These are phyloP conservation scores for Cladosporium oxysporum DNA, from an alignment of 2,329 filamentous ascomycete species.

Conservation along the genomic window DNA sequence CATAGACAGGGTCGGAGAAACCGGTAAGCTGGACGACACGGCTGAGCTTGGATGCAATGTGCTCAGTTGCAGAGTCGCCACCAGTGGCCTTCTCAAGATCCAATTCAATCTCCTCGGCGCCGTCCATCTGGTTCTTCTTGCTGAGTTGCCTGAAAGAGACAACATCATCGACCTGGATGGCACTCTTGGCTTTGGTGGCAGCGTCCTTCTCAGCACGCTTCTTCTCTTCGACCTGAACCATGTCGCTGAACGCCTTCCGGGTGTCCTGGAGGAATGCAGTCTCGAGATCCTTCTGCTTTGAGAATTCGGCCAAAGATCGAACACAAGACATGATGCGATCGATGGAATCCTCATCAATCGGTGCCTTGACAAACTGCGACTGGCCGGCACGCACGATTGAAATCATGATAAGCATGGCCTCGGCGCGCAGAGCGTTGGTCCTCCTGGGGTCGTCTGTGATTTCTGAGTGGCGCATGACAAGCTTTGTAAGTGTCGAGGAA, in stretches of 20 bases:
- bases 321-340: conserved; percentile 98
- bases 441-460: conserved; percentile 82
- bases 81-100: conserved; percentile 94
- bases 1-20: conserved; percentile 97
- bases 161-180: conserved; percentile 93
- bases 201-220: conserved; percentile 96
- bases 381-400: conserved; percentile 97
- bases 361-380: conserved; percentile 96
- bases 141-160: conserved; percentile 89
- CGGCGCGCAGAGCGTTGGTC: conserved; percentile 90
- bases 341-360: conserved; percentile 97
- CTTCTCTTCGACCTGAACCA: conserved; percentile 97
- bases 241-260: conserved; percentile 89
- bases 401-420: conserved; percentile 99
- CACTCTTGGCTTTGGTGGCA: conserved; percentile 86
- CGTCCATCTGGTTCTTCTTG: conserved; percentile 83
- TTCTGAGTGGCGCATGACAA: conserved; percentile 96
- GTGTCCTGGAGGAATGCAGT: conserved; percentile 93
- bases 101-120: conserved; percentile 79
- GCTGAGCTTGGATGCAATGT: conserved; percentile 90
- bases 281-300: conserved; percentile 85
- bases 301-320: conserved; percentile 85
- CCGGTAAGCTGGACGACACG: conserved; percentile 95
- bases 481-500: conserved; percentile 93
- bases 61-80: conserved; percentile 79